phyloP scores from a whole-genome alignment of 148 eudicot genomes.

The Fallopia convolvulus region DNA sequence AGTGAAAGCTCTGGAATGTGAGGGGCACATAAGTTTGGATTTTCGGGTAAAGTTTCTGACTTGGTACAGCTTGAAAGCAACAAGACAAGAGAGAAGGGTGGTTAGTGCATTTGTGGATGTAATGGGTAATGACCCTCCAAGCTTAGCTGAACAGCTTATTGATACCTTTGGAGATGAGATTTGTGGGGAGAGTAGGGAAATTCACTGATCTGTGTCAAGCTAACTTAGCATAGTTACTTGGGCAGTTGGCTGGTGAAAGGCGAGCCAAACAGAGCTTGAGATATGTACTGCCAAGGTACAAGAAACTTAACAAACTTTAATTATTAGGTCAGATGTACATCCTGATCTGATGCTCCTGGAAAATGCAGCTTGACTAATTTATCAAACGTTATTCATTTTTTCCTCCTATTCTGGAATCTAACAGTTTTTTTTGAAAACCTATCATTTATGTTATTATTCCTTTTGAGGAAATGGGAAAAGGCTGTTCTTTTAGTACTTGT shows the following conservation, averaged over 20 bases:
- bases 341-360: not conserved
- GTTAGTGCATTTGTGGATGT: constrained; percentile 50
- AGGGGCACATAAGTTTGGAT: constrained; percentile 33
- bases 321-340: not conserved
- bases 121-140: constrained; percentile 43
- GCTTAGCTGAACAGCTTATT: constrained; percentile 59
- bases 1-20: constrained; percentile 36
- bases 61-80: constrained; percentile 69
- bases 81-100: constrained; percentile 38
- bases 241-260: not conserved
- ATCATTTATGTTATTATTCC: not conserved
- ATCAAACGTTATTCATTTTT: not conserved
- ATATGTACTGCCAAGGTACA: not conserved
- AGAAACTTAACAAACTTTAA: not conserved
- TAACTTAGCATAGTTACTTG: not conserved
- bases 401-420: too few species aligned
- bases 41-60: constrained; percentile 62
- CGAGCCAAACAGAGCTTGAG: not conserved
- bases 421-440: not conserved
- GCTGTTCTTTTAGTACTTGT: too few species aligned
- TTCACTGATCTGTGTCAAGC: not conserved
- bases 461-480: not conserved
- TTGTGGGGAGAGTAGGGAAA: constrained; percentile 17
- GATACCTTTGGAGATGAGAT: constrained; percentile 51
- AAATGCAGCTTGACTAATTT: not conserved